phyloP scores from a whole-genome alignment of 2,329 filamentous ascomycete species.

The Fusarium irregulare region DNA sequence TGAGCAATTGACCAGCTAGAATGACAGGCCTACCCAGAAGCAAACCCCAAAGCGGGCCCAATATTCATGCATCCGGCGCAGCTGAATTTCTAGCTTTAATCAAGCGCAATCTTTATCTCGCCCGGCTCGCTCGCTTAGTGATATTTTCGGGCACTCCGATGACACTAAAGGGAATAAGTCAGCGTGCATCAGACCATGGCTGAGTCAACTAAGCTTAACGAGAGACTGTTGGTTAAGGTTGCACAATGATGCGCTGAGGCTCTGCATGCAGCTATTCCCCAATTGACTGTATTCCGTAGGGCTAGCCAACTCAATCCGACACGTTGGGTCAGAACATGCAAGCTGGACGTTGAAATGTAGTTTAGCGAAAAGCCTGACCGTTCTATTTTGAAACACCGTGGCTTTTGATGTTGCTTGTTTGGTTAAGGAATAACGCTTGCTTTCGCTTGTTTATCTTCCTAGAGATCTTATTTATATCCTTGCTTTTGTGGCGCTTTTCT shows the following conservation, averaged over 20 bases:
- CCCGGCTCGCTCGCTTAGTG: background rate
- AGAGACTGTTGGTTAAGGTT: background rate
- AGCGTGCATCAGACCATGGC: constrained; percentile 1
- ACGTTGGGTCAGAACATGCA: background rate
- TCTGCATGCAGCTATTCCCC: constrained; percentile 3
- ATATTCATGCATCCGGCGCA: constrained; percentile 13
- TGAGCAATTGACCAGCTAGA: background rate
- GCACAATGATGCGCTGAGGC: constrained; percentile 9
- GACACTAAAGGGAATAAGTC: background rate
- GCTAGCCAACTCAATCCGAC: constrained; percentile 1
- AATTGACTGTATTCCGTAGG: background rate
- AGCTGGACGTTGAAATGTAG: background rate
- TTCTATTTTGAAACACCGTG: background rate
- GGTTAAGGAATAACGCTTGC: background rate
- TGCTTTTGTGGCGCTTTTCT: background rate
- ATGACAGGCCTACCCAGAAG: background rate
- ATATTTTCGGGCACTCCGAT: constrained; percentile 2
- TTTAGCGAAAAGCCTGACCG: background rate
- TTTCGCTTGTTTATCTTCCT: background rate
- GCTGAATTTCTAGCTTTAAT: constrained; percentile 2
- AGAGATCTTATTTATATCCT: background rate
- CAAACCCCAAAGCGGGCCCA: background rate
- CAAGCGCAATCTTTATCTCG: background rate
- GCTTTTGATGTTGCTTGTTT: background rate
- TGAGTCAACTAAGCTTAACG: background rate